Evolutionary conservation across 805 yeast genomes (phyloP).

Genomic region (Candida ficus): DNA sequence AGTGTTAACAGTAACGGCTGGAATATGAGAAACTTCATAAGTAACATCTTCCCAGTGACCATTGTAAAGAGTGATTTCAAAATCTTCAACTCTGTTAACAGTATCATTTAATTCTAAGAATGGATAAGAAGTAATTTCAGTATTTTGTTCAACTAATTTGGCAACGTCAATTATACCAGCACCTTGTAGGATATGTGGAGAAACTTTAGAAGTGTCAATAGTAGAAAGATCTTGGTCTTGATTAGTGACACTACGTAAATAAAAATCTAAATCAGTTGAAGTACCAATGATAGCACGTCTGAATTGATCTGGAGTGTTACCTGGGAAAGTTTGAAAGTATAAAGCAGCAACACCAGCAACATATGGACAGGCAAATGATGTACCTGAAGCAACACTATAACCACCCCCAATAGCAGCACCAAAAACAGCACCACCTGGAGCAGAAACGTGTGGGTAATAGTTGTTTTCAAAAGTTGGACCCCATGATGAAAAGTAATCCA

Average conservation of each 20-base stretch:
- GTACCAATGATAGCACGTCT: slow-evolving; percentile 4
- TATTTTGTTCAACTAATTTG: slow-evolving; percentile 8
- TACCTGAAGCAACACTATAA: slow-evolving; percentile 11
- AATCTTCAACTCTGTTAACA: slow-evolving; percentile 12
- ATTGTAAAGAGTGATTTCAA: slow-evolving; percentile 10
- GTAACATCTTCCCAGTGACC: slow-evolving; percentile 8
- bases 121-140: slow-evolving; percentile 6
- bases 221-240: slow-evolving; percentile 6
- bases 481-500: slow-evolving; percentile 13
- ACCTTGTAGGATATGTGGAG: slow-evolving; percentile 16
- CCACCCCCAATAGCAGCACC: slow-evolving; percentile 11
- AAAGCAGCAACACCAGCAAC: slow-evolving; percentile 16
- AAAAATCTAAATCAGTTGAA: slow-evolving; percentile 5
- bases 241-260: background rate
- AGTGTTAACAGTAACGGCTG: slow-evolving; percentile 8
- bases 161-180: slow-evolving; percentile 14
- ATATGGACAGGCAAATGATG: slow-evolving; percentile 15
- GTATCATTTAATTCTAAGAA: slow-evolving; percentile 13
- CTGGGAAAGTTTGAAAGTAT: too few relatives aligned
- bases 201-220: slow-evolving; percentile 1
- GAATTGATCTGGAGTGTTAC: slow-evolving; percentile 5
- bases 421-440: slow-evolving; percentile 18
- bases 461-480: slow-evolving; percentile 17
- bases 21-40: slow-evolving; percentile 6
- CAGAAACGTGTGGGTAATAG: slow-evolving; percentile 13